Evolutionary conservation across 208 protist genomes (phyloP), one percentile per base, ranked within the genome.

Genomic region (Crithidia expoeki): DNA sequence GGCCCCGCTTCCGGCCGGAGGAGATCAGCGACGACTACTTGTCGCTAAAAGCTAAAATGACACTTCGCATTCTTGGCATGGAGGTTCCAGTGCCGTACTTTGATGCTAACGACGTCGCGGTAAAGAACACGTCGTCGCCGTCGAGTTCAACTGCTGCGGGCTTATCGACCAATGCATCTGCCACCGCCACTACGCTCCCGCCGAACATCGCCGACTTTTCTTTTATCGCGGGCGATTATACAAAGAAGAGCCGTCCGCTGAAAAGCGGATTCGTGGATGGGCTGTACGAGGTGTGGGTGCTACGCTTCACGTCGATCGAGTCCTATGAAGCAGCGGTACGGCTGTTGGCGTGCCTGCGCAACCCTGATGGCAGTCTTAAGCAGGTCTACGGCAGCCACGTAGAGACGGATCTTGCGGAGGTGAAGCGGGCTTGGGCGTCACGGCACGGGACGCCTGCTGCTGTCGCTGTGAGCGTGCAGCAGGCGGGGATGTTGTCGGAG

Each of bases 271-370:
- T 30, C 33, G 9, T 21, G 7, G 58, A 66, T 34, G 58, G 46
- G 14, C 58, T 53, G 12, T 66, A 28, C 49, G 64, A 72, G 34
- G 42, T 47, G 55, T 77, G 72, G 64, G 56, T 77, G 53, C 17
- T 72, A 0, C 64, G 72, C 27, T 64, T 72, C 28, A 63, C 72
- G 6, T 67, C 72, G 7, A 63, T 77, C 10, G 58, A 73, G 47
- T 57, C 68, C 19, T 73, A 66, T 12, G 68, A 77, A 42, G 36
- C 69, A 4, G 64, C 72, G 14, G 46, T 64, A 49, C 9, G 38
- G 36, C 47, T 77, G 38, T 57, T 77, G 47, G 23, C 32, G 46
- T 44, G 36, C 28, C 53, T 73, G 68, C 68, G 50, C n/a, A 67
- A 60, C 50, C 40, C 12, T 2, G 68, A 66, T 25, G 58, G 68